Conservation (phyloP, 441 rosid species). For the Biscutella laevigata region DNA sequence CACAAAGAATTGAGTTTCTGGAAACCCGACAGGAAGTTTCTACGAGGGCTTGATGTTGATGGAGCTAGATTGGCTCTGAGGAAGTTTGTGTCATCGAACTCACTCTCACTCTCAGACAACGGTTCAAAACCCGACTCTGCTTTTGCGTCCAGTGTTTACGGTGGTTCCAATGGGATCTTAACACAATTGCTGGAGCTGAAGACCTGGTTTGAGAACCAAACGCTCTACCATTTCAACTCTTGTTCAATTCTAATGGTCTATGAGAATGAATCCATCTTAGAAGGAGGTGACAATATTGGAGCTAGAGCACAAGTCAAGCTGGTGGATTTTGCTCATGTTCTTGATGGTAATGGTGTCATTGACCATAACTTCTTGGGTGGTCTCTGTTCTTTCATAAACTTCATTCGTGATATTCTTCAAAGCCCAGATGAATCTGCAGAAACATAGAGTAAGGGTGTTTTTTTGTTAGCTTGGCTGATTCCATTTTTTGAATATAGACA, state of each 20-base stretch:
- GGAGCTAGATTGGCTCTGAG: conserved; percentile 48
- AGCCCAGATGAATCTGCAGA: conserved; percentile 33
- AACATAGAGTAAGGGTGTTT: conserved; percentile 7
- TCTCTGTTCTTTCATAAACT: conserved; percentile 79
- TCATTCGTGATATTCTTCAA: conserved; percentile 58
- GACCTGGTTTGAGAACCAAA: conserved; percentile 91
- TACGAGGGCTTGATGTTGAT: conserved; percentile 34
- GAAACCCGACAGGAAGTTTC: conserved; percentile 59
- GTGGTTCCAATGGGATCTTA: conserved; percentile 60
- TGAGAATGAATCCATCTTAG: conserved; percentile 43
- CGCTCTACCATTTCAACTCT: conserved; percentile 73
- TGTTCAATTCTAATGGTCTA: conserved; percentile 71
- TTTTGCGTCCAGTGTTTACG: conserved; percentile 48
- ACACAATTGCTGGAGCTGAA: conserved; percentile 71
- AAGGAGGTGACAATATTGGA: conserved; percentile 21
- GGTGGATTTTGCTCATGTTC: conserved; percentile 89
- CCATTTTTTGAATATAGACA: conserved; percentile 16
- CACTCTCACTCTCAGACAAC: conserved; percentile 21
- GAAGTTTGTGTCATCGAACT: conserved; percentile 76
- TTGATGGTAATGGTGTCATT: conserved; percentile 72
- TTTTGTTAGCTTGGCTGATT: conserved; percentile 1
- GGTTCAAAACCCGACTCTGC: conserved; percentile 44
- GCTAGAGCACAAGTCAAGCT: conserved; percentile 54
- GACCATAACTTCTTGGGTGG: conserved; percentile 98
- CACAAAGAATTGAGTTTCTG: conserved; percentile 42